Percentiles rank a stretch among this genome's conserved stretches.
phyloP scores from a whole-genome alignment of 2,329 filamentous ascomycete genomes.

The Sphaerostilbella broomeana region DNA sequence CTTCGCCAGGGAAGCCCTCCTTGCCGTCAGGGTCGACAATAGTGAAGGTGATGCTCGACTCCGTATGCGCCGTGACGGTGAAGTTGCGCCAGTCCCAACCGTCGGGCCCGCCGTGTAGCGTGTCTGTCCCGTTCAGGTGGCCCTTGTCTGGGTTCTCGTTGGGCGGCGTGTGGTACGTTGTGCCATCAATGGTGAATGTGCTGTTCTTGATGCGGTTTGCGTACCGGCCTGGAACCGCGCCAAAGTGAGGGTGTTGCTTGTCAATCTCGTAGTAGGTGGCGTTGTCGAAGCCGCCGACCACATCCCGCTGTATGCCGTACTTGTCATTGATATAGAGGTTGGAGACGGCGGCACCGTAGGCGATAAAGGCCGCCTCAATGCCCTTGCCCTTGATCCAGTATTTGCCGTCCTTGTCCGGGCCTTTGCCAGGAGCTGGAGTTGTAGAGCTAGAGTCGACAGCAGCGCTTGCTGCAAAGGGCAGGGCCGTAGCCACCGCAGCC shows the following conservation, averaged over 20 bases:
- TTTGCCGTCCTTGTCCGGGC: constrained; percentile 56
- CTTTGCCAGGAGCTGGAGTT: constrained; percentile 10
- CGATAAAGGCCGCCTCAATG: constrained; percentile 63
- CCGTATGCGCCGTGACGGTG: constrained; percentile 62
- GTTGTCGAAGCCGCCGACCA: constrained; percentile 71
- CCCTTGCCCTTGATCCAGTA: constrained; percentile 64
- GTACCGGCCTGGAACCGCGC: constrained; percentile 67
- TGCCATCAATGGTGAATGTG: constrained; percentile 61
- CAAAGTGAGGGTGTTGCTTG: constrained; percentile 62
- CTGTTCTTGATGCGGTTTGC: constrained; percentile 77
- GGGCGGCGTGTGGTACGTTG: constrained; percentile 49
- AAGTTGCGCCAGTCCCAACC: constrained; percentile 77
- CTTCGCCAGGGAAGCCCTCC: constrained; percentile 72
- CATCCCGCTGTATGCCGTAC: constrained; percentile 60
- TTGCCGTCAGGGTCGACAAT: constrained; percentile 66
- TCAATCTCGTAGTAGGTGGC: constrained; percentile 63
- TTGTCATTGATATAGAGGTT: constrained; percentile 66
- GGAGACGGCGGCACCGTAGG: constrained; percentile 67
- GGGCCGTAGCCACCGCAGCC: constrained; percentile 14
- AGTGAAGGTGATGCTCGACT: constrained; percentile 65
- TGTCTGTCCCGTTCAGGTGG: constrained; percentile 50
- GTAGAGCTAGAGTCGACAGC: constrained; percentile 12
- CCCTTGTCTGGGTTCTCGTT: constrained; percentile 55
- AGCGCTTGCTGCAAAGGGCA: constrained; percentile 14
- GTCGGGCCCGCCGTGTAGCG: constrained; percentile 62